Evolutionary conservation across 2,329 filamentous ascomycete species (phyloP).

Genomic region (Biscogniauxia mediterranea): DNA sequence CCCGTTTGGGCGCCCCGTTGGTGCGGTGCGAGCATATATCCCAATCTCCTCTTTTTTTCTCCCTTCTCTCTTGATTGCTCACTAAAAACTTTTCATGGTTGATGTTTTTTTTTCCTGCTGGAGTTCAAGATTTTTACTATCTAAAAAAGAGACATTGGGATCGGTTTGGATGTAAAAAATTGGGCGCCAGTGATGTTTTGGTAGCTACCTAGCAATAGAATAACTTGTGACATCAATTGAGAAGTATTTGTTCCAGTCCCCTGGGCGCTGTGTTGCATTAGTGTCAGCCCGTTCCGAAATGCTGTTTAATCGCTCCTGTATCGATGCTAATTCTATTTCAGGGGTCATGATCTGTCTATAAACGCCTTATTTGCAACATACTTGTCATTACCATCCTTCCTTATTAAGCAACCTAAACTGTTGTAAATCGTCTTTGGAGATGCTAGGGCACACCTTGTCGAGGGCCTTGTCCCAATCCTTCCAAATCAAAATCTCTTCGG

Average conservation of each 20-base stretch:
- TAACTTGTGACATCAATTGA: no score
- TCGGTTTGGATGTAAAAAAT: neutral
- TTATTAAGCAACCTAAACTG: conserved; percentile 41
- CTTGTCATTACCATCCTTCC: conserved; percentile 28
- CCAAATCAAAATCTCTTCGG: conserved; percentile 26
- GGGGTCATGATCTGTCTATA: no score
- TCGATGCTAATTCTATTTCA: no score
- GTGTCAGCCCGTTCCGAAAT: no score
- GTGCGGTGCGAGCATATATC: conserved; percentile 27
- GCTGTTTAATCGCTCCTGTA: no score
- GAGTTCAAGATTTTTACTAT: conserved; percentile 17
- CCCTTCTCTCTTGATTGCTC: conserved; percentile 6
- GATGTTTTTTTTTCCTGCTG: conserved; percentile 6
- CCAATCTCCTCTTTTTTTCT: conserved; percentile 30
- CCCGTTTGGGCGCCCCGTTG: conserved; percentile 26
- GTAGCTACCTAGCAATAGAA: neutral
- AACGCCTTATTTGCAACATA: no score
- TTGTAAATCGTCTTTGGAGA: conserved; percentile 41
- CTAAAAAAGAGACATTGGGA: neutral
- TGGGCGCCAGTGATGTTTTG: neutral
- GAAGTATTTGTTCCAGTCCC: no score
- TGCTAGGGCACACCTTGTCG: conserved; percentile 47
- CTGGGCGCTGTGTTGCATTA: no score
- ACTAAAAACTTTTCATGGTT: conserved; percentile 1
- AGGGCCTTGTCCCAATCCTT: conserved; percentile 56